Evolutionary conservation across 257 asterid genomes (phyloP), one percentile per base, ranked within the genome.

Genomic region (Solanum arcanum): DNA sequence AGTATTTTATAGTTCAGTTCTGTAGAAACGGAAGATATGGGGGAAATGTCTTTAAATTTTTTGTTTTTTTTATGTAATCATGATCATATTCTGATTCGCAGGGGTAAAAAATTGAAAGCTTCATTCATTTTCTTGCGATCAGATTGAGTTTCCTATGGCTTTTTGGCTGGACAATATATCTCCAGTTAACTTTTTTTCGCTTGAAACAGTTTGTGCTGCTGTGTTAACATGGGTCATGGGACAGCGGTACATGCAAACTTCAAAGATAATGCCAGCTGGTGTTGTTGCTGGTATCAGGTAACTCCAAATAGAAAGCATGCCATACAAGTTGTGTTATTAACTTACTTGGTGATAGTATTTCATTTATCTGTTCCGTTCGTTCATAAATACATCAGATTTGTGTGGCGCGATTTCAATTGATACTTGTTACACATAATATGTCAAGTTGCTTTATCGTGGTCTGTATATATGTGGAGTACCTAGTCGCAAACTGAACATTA

Each of bases 191-290:
- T 5, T 37, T 1, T n/a, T 3, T 47, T 27, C 27, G 5, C 1
- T 29, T 80, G 85, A 46, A 90, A 92, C 96, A 95, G 99, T 85
- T 86, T 86, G 94, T 91, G 98, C 99, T 82, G 95, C 92, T 49
- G 7, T 86, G 27, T 94, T 97, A 44, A 90, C 99, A 14, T 96
- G 90, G 92, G 91, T 94, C 83, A 97, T 97, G 99, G 95, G 95
- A 49, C 95, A 93, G 84, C 94, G 99, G 21, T 96, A 96, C 93
- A 44, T 92, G 92, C 90, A 89, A 88, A 94, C 98, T 59, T 91
- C 96, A 49, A 97, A 95, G 88, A 93, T 96, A 88, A 96, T 97
- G 99, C 99, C 99, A 0, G 98, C 99, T 86, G 99, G 99, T 81
- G 25, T 97, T 12, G 95, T 97, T 91, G 98, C 99, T 35, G 99